Base-by-base conservation (phyloP, 2,329 filamentous ascomycete genomes). In the Hypoxylon sp. region DNA sequence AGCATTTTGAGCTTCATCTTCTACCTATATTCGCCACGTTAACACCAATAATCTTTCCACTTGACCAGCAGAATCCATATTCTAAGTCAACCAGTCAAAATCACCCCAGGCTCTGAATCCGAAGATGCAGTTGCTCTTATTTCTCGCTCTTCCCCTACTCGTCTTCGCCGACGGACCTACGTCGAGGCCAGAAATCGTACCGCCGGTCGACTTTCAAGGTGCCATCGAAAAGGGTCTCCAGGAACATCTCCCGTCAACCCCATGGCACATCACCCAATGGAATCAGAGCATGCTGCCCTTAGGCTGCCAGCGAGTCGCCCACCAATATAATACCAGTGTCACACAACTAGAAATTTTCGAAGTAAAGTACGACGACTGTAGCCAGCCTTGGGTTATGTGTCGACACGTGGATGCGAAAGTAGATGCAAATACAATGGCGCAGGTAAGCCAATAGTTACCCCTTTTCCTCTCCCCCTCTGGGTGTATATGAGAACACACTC, bases 151-250 rank as follows among this genome's bases (percentile, higher is more conserved):
- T 42, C 37, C 37, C n/a, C n/a, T 42, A 7, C 37, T 42, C 6
- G 37, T 20, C n/a, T 20, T 42, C 6, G 37, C 37, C 7, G 37
- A 20, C n/a, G 6, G 6, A 8, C 37, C n/a, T 17, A 3, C 6
- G 7, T 42, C 37, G 17, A 42, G 6, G 7, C 37, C 14, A n/a
- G 37, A n/a, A 42, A 42, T 42, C n/a, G 17, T 42, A 17, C 37
- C 37, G 14, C 37, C 37, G 6, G n/a, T 42, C 37, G 37, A 42
- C 17, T 13, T 42, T n/a, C 37, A 17, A 42, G 37, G 37, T 17
- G n/a, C n/a, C n/a, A 42, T 42, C n/a, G 37, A 42, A 42, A 42
- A 20, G n/a, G 37, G 37, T 17, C 37, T 42, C 37, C 37, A 42
- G 8, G 37, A 42, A n/a, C 37, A 42, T 8, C 37, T 42, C 37